phyloP scores from a whole-genome alignment of 768 basidiomycete genomes.

The Termitomyces sp. region DNA sequence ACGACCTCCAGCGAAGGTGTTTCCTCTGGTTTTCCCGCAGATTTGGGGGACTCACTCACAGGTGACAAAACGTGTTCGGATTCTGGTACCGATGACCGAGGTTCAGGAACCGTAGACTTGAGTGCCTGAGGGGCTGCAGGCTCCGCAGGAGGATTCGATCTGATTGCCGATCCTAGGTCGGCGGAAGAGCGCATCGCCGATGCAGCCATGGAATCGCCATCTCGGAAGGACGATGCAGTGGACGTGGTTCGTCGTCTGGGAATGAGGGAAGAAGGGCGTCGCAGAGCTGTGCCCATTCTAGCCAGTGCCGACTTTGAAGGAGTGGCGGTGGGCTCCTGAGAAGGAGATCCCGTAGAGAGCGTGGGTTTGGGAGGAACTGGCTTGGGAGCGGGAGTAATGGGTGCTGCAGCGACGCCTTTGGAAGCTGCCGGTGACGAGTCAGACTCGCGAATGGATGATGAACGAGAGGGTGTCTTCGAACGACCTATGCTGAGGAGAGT shows the following conservation, averaged over 20 bases:
- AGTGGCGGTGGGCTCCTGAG: conserved; percentile 3
- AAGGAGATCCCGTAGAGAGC: conserved; percentile 1
- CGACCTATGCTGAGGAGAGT: conserved; percentile 7
- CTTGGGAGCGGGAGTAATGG: conserved; percentile 1
- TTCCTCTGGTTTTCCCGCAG: background rate
- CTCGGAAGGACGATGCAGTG: conserved; percentile 1
- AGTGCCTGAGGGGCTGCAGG: background rate
- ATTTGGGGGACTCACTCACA: background rate
- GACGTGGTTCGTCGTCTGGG: conserved; percentile 9
- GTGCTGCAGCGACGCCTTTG: background rate
- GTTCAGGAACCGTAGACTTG: background rate
- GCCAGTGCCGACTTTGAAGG: conserved; percentile 8
- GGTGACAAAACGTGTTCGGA: background rate
- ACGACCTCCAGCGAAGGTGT: background rate
- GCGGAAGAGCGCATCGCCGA: background rate
- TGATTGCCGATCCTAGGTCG: background rate
- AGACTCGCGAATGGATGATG: conserved; percentile 3
- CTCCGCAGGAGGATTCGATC: conserved; percentile 1
- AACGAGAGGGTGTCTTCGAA: conserved; percentile 8
- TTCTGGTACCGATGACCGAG: background rate
- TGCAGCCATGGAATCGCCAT: background rate
- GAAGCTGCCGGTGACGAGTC: background rate
- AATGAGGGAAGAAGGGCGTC: conserved; percentile 8
- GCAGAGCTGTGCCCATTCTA: conserved; percentile 4
- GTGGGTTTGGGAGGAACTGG: conserved; percentile 1